Evolutionary conservation across 2,329 filamentous ascomycete species (phyloP), one percentile per base, ranked within the genome.

Genomic region (Microsporum ferrugineum): DNA sequence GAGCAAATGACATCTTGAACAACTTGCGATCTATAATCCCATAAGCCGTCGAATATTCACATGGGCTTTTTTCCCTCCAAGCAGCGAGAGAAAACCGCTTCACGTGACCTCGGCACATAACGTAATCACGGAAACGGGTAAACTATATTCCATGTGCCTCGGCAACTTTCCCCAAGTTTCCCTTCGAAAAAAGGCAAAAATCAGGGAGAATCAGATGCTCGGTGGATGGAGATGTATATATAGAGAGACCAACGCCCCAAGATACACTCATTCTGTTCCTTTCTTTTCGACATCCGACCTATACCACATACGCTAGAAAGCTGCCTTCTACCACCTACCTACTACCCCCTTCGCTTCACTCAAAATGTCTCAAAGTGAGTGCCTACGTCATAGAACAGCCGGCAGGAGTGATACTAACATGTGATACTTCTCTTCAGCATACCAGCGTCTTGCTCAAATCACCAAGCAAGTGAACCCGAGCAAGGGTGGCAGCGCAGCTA

Each of bases 371-470:
- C 71, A 71, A 69, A 72, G 75, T 76, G 70, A 69, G 71, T 66
- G 36, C 34, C 56, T 58, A 64, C 61, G 59, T 65, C 61, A 62
- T 59, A 39, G 58, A 8, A 43, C 12, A 14, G 7, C 14, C 39
- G 10, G 34, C 34, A 36, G 5, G 34, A 5, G 34, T 5, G 5
- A 49, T 31, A 45, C 61, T 68, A 49, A 65, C 64, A 69, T 68
- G 65, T 69, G 65, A 63, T 60, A 27, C 34, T 6, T 27, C 63
- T 12, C 39, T 64, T 10, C 67, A 83, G 82, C 81, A 63, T 79
- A 82, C 68, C 78, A 82, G 66, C 82, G 83, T 68, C 79, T 86
- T 57, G 77, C 76, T 63, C 82, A 85, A 71, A 80, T 86, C 63
- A 75, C 79, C 60, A 78, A 78, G 66, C 83, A 86, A 70, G 74